A percentile compares a stretch with the other conserved stretches of the same genome.
These are phyloP conservation scores for Zea mays DNA, from an alignment of 176 grass and related monocot species.

Conservation along the genomic window Zm-B73-REFERENCE-NAM-5.0 NC_050097.1:29637501-29638000, in stretches of 20 bases:
- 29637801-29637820: slow-evolving; percentile 68
- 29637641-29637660: slow-evolving; percentile 47
- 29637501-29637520: slow-evolving; percentile 57
- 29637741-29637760: slow-evolving; percentile 68
- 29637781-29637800: slow-evolving; percentile 61
- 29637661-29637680: slow-evolving; percentile 58
- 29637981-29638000: slow-evolving; percentile 12
- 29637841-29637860: slow-evolving; percentile 66
- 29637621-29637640: slow-evolving; percentile 47
- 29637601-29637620: slow-evolving; percentile 67
- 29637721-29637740: slow-evolving; percentile 63
- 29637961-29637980: slow-evolving; percentile 23
- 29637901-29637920: not conserved
- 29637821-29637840: slow-evolving; percentile 79
- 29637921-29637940: not conserved
- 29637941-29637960: slow-evolving; percentile 24
- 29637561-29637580: slow-evolving; percentile 66
- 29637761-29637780: slow-evolving; percentile 76
- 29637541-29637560: slow-evolving; percentile 48
- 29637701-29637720: slow-evolving; percentile 53
- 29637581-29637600: slow-evolving; percentile 36
- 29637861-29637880: not conserved
- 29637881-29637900: not conserved
- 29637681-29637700: slow-evolving; percentile 70
- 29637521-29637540: slow-evolving; percentile 49